Base-by-base conservation (phyloP, 164 flowering plant species). In the Berberis vulgaris region DNA sequence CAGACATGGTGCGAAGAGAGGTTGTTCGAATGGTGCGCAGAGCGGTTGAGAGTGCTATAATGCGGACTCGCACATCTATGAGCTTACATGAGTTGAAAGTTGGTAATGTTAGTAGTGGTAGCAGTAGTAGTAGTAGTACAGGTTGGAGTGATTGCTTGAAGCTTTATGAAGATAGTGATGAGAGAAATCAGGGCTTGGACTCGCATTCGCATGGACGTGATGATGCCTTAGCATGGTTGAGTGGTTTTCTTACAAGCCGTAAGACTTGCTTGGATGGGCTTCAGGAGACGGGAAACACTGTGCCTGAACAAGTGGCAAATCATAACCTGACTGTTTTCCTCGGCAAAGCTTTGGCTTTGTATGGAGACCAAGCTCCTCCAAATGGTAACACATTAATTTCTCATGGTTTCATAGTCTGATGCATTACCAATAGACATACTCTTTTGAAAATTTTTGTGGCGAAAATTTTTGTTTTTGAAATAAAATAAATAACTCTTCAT, bases 201-300 rank as follows among this genome's bases (percentile, higher is more conserved):
- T 65, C 41, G 47, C 81, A 72, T 44, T 69, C 49, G 1, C 67
- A 64, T 53, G 57, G 49, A 5, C 39, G 50, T 6, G 79, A 82
- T 3, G 87, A 87, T 57, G 85, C 77, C 0, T 66, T 66, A 4
- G 56, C 82, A 5, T 83, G 89, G 87, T 65, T 84, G 11, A 83
- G 86, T 54, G 82, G 74, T 42, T 82, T 74, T 50, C 59, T 82
- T 6, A 76, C 85, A 0, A 75, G 72, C 74, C 87, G 82, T 53
- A 62, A 75, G 67, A 78, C 79, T 62, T 87, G 89, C 60, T 72
- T 84, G 76, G 93, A 84, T 69, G 84, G 87, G 3, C 69, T 84
- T 60, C 57, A 50, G 0, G 82, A 77, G 68, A 70, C 43, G 49
- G 72, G 77, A 1, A 26, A 5, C 13, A 10, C 38, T 57, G 39